Base-by-base conservation (phyloP, 148 eudicot species). In the Polygonum aviculare region DNA sequence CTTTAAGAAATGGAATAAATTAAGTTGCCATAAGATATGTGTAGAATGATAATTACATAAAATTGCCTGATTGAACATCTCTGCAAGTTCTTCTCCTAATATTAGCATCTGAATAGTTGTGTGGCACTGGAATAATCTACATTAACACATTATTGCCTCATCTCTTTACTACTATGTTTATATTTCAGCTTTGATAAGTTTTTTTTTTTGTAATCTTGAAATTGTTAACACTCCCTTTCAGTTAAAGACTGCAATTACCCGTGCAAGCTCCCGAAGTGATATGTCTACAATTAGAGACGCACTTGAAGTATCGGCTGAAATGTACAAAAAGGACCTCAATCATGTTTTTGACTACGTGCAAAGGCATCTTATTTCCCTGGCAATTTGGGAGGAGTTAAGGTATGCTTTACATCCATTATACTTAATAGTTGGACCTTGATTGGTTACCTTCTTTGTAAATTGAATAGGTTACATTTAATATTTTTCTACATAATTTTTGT, bases 301-400 rank as follows among this genome's bases (percentile, higher is more conserved):
- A 63, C 97, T 95, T 70, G 99, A 95, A 87, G 99, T 95, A 19
- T 95, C 99, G 75, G 94, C 91, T 77, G 96, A 93, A 86, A 95
- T 95, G 90, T 90, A 81, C 80, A 95, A 93, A 74, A 93, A 88
- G 82, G 99, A 95, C 74, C 82, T 78, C 36, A 95, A 89, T 75
- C 86, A 88, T 88, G 94, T 95, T 60, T 82, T 96, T 55, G 98
- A 95, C 82, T 89, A 89, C 83, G 89, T 95, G 60, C 94, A 95
- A 80, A 90, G 97, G 22, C 98, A 95, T 86, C 98, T 95, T 81
- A 89, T 89, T 77, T 88, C 99, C 65, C 88, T 95, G 73, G 57
- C 99, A 31, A 84, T 95, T 73, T 95, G 99, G 99, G 97, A 95
- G 75, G 99, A 95, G 81, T 76, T 92, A 75, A 88, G 94, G 98